Evolutionary conservation across 495 filamentous ascomycete genomes (phyloP), one percentile per base, ranked within the genome.

Genomic region (Penicillium malachiteum): DNA sequence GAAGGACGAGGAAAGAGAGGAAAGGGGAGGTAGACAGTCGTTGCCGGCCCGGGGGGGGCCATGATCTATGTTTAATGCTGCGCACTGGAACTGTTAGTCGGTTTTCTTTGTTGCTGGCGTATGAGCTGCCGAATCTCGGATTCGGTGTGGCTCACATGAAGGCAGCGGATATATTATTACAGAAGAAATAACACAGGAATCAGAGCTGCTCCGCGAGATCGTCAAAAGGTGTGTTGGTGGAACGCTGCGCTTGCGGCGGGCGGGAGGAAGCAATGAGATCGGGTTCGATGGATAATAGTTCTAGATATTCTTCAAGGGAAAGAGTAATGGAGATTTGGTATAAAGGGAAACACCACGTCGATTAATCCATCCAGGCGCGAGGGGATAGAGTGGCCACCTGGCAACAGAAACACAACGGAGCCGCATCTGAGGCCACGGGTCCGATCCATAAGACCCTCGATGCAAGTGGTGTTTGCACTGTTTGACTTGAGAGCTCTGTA

Each of bases 31-130:
- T 65, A 26, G 68, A 55, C 57, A 63, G 65, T 43, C 75, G 74
- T 67, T 75, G 76, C 49, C 76, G 75, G 67, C 78, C 71, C 38
- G 69, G 66, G 32, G n/a, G 69, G 70, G 63, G 79, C 75, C 83
- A 86, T 86, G 61, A 53, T 75, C 54, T 70, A 63, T 68, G 50
- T 69, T 55, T 70, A 57, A 44, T 48, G 61, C 59, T 68, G 59
- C 57, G 48, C 62, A 63, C 56, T 62, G 47, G 13, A 45, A 32
- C 7, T 42, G 59, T 63, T 38, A 65, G 63, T 44, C 34, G 54
- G 47, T 34, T 18, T 31, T 39, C 47, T 43, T 43, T 21, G 7
- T 21, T 14, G 16, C 16, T 43, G 5, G 32, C 12, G 10, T 33
- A 13, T 4, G 11, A 32, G 37, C 38, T 12, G 16, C 6, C 18